Base-by-base conservation (phyloP, 2,329 filamentous ascomycete species). In the Botryotinia narcissicola region DNA sequence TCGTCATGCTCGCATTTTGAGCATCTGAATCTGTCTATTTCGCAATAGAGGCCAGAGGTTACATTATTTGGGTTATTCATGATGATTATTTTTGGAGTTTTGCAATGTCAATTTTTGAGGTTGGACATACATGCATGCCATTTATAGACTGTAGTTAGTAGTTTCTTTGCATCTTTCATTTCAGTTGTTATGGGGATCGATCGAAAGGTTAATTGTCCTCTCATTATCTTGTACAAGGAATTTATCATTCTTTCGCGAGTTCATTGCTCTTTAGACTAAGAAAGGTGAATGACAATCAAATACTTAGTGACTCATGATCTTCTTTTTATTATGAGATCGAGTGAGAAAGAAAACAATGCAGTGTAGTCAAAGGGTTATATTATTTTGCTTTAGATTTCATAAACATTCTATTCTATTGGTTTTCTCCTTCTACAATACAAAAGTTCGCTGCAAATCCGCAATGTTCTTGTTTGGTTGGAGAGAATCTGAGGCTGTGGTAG, bases 331-430 rank as follows among this genome's bases (percentile, higher is more conserved):
- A 0, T 29, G n/a, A 16, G 14, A 18, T 51, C 10, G n/a, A 0
- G 1, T 18, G 12, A 8, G 10, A 25, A 16, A 29, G 51, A 2
- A 16, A 14, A 18, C 6, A 54, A 3, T 5, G 10, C 25, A 14
- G 4, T 51, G 48, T 51, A 51, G 25, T n/a, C 10, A n/a, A 5
- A 51, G 25, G 9, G 14, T 29, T 0, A 54, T 8, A 18, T 54
- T 29, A n/a, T 29, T 51, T 54, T 54, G 25, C 51, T 54, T 18
- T 0, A 0, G n/a, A 3, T 16, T 3, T 29, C 1, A 5, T 6
- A 14, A 4, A 12, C 2, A 29, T 54, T 4, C n/a, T 29, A 1
- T 18, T 54, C n/a, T 54, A 29, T 29, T 8, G 14, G 51, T 16
- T 29, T 54, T 12, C 10, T 54, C 51, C 12, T 6, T 54, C 14